phyloP scores from a whole-genome alignment of 352 stramenopile species.

The Phytophthora hybrid region DNA sequence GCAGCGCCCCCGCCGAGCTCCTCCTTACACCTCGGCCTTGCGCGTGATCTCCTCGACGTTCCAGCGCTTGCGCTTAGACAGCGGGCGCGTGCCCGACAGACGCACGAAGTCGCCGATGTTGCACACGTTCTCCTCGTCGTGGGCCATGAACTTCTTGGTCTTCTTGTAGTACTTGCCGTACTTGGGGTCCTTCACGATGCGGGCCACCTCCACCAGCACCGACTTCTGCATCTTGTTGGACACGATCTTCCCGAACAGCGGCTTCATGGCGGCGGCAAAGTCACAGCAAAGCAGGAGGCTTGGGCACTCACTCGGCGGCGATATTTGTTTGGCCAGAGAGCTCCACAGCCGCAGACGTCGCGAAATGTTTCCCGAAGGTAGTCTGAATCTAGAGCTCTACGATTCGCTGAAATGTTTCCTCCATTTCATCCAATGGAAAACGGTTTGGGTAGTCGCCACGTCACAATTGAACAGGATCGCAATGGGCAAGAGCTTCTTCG shows the following conservation, averaged over 20 bases:
- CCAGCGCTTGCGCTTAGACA: slow-evolving; percentile 91
- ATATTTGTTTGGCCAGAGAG: slow-evolving; percentile 36
- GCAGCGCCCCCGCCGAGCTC: slow-evolving; percentile 4
- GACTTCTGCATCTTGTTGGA: slow-evolving; percentile 98
- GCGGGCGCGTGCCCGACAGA: slow-evolving; percentile 75
- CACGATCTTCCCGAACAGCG: slow-evolving; percentile 95
- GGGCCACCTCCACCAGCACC: slow-evolving; percentile 94
- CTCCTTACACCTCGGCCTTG: slow-evolving; percentile 83
- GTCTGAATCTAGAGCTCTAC: not conserved
- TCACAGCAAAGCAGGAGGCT: no score
- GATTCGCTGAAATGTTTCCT: slow-evolving; percentile 16
- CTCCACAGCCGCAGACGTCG: slow-evolving; percentile 17
- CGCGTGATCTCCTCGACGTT: slow-evolving; percentile 91
- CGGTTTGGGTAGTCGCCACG: slow-evolving; percentile 17
- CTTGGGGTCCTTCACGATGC: slow-evolving; percentile 95
- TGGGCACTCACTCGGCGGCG: slow-evolving; percentile 6
- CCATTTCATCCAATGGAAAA: slow-evolving; percentile 23
- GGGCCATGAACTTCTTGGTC: slow-evolving; percentile 98
- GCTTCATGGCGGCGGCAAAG: slow-evolving; percentile 68
- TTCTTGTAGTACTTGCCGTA: slow-evolving; percentile 96
- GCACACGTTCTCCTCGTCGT: slow-evolving; percentile 95
- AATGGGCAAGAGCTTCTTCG: slow-evolving; percentile 56
- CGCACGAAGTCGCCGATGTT: slow-evolving; percentile 91
- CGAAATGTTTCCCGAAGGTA: no score
- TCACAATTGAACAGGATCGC: no score